Conservation (phyloP, 768 basidiomycete species). For the Leccinellum luteum region DNA sequence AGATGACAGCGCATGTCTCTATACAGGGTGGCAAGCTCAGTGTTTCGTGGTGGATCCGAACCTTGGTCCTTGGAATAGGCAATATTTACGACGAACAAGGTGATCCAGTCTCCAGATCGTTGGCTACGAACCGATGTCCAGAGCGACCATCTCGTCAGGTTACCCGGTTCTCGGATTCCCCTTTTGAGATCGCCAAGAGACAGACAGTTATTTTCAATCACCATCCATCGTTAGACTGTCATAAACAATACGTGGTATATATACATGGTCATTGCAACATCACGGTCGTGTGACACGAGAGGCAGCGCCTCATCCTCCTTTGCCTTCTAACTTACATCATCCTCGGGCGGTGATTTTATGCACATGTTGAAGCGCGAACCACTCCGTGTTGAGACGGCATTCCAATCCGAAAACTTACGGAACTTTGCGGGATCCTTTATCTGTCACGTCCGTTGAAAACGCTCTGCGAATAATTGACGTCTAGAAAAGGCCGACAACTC, state of each 20-base stretch:
- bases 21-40: no score
- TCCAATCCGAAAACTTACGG: constrained; percentile 10
- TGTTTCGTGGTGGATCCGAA: no score
- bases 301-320: not conserved
- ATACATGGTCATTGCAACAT: constrained; percentile 10
- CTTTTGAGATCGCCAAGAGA: not conserved
- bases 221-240: not conserved
- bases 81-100: constrained; percentile 44
- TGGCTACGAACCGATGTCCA: constrained; percentile 26
- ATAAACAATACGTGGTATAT: constrained; percentile 3
- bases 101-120: constrained; percentile 35
- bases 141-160: constrained; percentile 20
- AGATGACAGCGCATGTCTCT: not conserved
- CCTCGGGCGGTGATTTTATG: constrained; percentile 8
- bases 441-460: constrained; percentile 20
- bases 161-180: constrained; percentile 27
- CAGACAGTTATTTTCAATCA: not conserved
- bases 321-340: constrained; percentile 17
- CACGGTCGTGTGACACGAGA: not conserved
- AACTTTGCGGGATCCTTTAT: constrained; percentile 7
- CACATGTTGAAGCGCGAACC: constrained; percentile 42
- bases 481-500: constrained; percentile 84
- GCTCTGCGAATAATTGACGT: not conserved
- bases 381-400: constrained; percentile 39
- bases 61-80: no score